A percentile compares a stretch with the other conserved stretches of the same genome.
Evolutionary conservation across 1,139 yeast genomes (phyloP).

Genomic region (Diutina scorzettiae): DNA sequence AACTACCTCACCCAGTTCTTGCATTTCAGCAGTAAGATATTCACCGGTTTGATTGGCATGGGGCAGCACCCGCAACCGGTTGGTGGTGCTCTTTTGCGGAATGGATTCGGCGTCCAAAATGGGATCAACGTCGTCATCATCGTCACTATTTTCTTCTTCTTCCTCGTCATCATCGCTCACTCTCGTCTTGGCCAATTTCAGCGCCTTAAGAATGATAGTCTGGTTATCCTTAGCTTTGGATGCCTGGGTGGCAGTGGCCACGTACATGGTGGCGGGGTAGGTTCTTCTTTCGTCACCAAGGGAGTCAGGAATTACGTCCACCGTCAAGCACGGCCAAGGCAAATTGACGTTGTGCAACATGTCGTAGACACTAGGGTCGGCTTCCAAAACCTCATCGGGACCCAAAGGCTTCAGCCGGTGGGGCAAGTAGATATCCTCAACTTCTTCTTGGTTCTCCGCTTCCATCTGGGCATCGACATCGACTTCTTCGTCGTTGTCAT

Average conservation of each 20-base stretch:
- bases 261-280: constrained; percentile 78
- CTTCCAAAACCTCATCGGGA: constrained; percentile 91
- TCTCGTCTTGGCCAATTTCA: constrained; percentile 73
- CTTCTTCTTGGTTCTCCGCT: constrained; percentile 14
- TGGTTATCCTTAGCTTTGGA: constrained; percentile 79
- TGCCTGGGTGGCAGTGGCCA: constrained; percentile 94
- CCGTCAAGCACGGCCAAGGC: constrained; percentile 95
- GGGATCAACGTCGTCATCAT: constrained; percentile 54
- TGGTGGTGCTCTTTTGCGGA: constrained; percentile 74
- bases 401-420: constrained; percentile 84
- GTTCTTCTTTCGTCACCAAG: constrained; percentile 81
- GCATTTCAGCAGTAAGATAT: constrained; percentile 77
- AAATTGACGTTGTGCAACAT: constrained; percentile 90
- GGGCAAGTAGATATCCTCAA: constrained; percentile 51
- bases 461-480: constrained; percentile 24
- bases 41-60: constrained; percentile 68
- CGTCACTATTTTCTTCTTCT: constrained; percentile 53
- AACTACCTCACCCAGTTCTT: constrained; percentile 82
- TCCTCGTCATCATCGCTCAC: constrained; percentile 68
- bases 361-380: constrained; percentile 92
- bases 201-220: constrained; percentile 69
- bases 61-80: constrained; percentile 79
- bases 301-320: constrained; percentile 78
- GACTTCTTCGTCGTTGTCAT: constrained; percentile 42
- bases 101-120: constrained; percentile 73